A percentile compares a stretch with the other conserved stretches of the same genome.
phyloP scores from a whole-genome alignment of 2,329 filamentous ascomycete species.

The Mollisiaceae sp. region DNA sequence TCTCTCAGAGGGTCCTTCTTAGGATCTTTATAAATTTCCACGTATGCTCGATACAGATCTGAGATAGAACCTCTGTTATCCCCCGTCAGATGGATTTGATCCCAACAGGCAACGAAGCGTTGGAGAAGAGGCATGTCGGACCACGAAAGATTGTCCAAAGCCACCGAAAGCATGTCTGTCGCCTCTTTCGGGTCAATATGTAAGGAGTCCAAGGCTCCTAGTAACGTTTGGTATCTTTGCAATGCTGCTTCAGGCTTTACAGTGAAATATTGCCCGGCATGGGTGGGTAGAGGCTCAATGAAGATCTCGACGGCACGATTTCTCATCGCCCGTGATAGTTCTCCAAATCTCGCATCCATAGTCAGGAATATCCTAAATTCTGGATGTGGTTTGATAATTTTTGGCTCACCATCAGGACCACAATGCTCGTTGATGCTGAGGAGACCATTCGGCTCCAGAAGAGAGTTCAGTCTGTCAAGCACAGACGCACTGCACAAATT shows the following conservation, averaged over 20 bases:
- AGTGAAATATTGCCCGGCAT: neutral
- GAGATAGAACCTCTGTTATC: neutral
- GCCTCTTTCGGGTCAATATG: neutral
- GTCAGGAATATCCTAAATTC: constrained; percentile 94
- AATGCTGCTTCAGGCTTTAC: constrained; percentile 37
- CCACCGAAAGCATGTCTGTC: constrained; percentile 30
- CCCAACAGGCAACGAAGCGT: constrained; percentile 33
- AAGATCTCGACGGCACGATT: constrained; percentile 93
- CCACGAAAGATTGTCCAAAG: constrained; percentile 42
- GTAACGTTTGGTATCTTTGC: constrained; percentile 38
- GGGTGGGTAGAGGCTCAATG: constrained; percentile 54
- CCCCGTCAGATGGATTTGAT: neutral
- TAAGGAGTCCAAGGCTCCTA: constrained; percentile 25
- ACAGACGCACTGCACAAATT: constrained; percentile 97
- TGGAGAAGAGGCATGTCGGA: constrained; percentile 39
- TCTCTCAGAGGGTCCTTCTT: constrained; percentile 34
- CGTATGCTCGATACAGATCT: constrained; percentile 28
- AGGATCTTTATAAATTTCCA: constrained; percentile 34
- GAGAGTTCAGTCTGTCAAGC: constrained; percentile 89
- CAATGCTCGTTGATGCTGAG: constrained; percentile 94
- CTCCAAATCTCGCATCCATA: constrained; percentile 88
- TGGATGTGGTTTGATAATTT: constrained; percentile 79
- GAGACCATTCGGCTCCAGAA: constrained; percentile 87
- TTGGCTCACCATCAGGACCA: constrained; percentile 78
- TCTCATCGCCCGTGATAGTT: constrained; percentile 94